Evolutionary conservation across 768 basidiomycete genomes (phyloP), one percentile per base, ranked within the genome.

Genomic region (Panellus pusillus): DNA sequence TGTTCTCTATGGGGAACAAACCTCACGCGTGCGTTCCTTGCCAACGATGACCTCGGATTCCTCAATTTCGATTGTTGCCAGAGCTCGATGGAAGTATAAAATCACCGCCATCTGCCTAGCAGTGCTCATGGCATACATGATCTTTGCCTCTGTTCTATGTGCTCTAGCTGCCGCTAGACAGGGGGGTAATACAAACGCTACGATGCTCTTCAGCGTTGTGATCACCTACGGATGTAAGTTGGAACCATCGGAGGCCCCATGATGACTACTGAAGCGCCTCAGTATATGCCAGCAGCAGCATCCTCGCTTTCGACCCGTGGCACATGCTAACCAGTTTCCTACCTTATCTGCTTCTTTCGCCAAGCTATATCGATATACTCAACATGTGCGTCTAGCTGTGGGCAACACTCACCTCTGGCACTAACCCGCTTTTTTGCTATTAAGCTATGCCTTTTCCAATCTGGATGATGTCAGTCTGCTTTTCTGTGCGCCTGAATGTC

Each of bases 1-100:
- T 97, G 1, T 89, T 97, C 68, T 89, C 92, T 0, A 96, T 98
- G 93, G 95, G 95, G 15, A 97, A 97, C 69, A 88, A 89, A 66
- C 94, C 94, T 4, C 79, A 83, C 72, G 85, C 90, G 91, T 93
- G 57, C 27, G 74, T 64, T 11, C 20, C 11, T 45, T 31, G 20
- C 31, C 44, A 3, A n/a, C 28, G 14, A 47, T 29, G 19, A 42
- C 19, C 17, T 35, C 27, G 18, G 32, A 35, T 12, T 45, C 5
- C 36, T 15, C 8, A 12, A 24, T 24, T n/a, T n/a, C 42, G 31
- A 44, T 6, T 35, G 39, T 42, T 40, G 39, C 14, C 45, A 91
- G 91, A 0, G 79, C 90, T 0, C 79, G 83, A 57, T 85, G 81
- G 83, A 98, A 98, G 74, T 99, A 98, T 75, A 87, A 86, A 62